phyloP scores from a whole-genome alignment of 169 alveolate genomes.

The Plasmodium malariae region DNA sequence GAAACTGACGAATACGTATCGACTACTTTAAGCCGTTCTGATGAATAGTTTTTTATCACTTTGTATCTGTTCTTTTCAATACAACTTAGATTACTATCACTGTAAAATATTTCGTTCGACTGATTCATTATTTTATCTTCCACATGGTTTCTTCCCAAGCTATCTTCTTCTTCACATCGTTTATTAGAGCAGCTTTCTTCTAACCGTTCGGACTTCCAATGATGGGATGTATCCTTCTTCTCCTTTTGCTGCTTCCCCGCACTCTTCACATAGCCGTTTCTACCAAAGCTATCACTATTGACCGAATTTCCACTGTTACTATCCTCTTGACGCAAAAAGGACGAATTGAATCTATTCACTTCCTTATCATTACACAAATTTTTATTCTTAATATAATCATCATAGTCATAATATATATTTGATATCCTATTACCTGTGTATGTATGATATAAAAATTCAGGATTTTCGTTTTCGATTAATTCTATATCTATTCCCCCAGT shows the following conservation, averaged over 20 bases:
- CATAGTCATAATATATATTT: slow-evolving; percentile 67
- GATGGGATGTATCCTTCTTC: background rate
- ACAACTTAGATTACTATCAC: background rate
- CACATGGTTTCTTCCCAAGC: background rate
- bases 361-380: slow-evolving; percentile 29
- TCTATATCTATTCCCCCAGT: slow-evolving; percentile 75
- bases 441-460: slow-evolving; percentile 63
- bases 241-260: background rate
- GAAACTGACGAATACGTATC: slow-evolving; percentile 42
- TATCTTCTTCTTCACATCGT: background rate
- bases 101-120: slow-evolving; percentile 11
- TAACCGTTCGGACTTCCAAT: background rate
- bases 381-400: slow-evolving; percentile 28
- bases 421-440: slow-evolving; percentile 73
- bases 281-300: background rate
- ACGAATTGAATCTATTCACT: slow-evolving; percentile 22
- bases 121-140: slow-evolving; percentile 11
- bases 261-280: background rate
- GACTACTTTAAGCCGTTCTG: slow-evolving; percentile 4
- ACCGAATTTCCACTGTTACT: background rate
- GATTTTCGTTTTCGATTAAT: slow-evolving; percentile 69
- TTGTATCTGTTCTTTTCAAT: background rate
- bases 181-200: slow-evolving; percentile 2
- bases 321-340: slow-evolving; percentile 19
- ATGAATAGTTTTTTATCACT: background rate